phyloP scores from a whole-genome alignment of 1,284 basidiomycete species.

The Sporisorium reilianum region DNA sequence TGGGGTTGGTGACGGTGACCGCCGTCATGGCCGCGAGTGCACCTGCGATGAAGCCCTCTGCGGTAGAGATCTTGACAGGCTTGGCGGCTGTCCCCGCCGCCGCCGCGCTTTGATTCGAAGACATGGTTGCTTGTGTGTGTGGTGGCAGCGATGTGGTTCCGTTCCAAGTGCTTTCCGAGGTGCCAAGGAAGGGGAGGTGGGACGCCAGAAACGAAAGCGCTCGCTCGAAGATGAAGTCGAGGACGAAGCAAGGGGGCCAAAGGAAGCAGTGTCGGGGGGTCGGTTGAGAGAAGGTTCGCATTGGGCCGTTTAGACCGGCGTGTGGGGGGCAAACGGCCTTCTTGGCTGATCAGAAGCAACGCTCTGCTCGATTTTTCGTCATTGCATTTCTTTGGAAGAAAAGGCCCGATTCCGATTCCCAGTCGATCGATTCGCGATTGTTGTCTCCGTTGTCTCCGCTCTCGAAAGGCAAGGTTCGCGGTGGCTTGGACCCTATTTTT shows the following conservation, averaged over 20 bases:
- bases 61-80: slow-evolving; percentile 54
- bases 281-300: too few relatives aligned
- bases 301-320: too few relatives aligned
- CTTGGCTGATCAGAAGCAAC: too few relatives aligned
- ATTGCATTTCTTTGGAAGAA: too few relatives aligned
- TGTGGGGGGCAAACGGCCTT: too few relatives aligned
- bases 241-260: not conserved
- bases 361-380: too few relatives aligned
- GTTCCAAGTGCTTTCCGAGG: not conserved
- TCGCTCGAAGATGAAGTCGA: not conserved
- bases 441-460: too few relatives aligned
- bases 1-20: slow-evolving; percentile 60
- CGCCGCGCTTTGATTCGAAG: slow-evolving; percentile 15
- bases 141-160: not conserved
- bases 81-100: slow-evolving; percentile 24
- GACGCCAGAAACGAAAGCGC: not conserved
- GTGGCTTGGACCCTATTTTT: too few relatives aligned
- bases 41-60: slow-evolving; percentile 54
- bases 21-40: slow-evolving; percentile 62
- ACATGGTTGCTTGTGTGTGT: slow-evolving; percentile 9
- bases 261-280: not conserved
- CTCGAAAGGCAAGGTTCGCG: too few relatives aligned
- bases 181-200: too few relatives aligned
- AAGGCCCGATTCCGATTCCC: too few relatives aligned
- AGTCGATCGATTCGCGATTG: too few relatives aligned